Percentiles rank a stretch among this genome's conserved stretches.
These are phyloP conservation scores for Clavulina sp. DNA, from an alignment of 768 basidiomycete genomes.

Conservation along the genomic window DNA sequence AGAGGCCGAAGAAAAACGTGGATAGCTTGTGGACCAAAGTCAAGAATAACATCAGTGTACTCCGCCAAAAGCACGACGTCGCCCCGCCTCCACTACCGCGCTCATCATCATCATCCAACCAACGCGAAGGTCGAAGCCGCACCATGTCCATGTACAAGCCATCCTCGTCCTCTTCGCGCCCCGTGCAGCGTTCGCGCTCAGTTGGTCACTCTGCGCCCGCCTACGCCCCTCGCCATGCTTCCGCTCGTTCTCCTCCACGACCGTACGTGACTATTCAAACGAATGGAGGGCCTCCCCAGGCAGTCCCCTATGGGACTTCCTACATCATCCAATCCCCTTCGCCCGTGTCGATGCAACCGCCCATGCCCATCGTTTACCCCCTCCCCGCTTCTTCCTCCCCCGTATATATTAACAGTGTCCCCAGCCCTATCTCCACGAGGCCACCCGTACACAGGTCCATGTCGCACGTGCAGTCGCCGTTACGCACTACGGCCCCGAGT, in stretches of 20 bases:
- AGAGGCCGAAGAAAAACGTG: too few relatives aligned
- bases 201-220: neutral
- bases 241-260: neutral
- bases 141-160: neutral
- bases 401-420: too few relatives aligned
- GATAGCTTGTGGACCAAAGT: neutral
- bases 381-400: too few relatives aligned
- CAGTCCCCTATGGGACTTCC: too few relatives aligned
- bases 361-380: too few relatives aligned
- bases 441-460: too few relatives aligned
- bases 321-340: too few relatives aligned
- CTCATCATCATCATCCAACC: too few relatives aligned
- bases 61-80: neutral
- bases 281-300: too few relatives aligned
- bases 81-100: neutral
- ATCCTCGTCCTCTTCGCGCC: neutral
- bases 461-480: neutral
- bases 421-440: too few relatives aligned
- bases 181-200: neutral
- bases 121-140: too few relatives aligned
- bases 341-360: too few relatives aligned
- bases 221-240: neutral
- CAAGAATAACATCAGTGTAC: neutral
- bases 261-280: neutral
- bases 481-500: neutral